Evolutionary conservation across 352 stramenopile species (phyloP).

Genomic region (Globisporangium cystogenes): DNA sequence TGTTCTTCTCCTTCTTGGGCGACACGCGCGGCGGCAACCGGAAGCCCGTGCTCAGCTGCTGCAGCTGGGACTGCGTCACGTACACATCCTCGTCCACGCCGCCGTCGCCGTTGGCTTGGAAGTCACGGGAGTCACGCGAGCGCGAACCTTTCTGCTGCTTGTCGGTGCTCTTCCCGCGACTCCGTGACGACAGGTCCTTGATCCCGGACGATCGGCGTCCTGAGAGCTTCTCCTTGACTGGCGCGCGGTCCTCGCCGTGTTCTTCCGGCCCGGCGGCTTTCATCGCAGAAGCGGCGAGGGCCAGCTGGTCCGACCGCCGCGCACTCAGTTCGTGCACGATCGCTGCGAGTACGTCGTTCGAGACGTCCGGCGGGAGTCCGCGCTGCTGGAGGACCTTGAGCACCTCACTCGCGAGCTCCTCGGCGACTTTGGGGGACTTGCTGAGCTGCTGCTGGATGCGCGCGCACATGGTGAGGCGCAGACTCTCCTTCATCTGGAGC

Average conservation of each 20-base stretch:
- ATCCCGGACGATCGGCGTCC: slow-evolving; percentile 16
- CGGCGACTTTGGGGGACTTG: slow-evolving; percentile 56
- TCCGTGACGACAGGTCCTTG: slow-evolving; percentile 18
- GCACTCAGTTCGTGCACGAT: slow-evolving; percentile 38
- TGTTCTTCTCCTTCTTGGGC: slow-evolving; percentile 71
- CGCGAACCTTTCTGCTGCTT: slow-evolving; percentile 4
- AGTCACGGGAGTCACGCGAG: neutral
- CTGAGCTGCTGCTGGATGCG: slow-evolving; percentile 67
- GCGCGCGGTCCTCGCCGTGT: neutral
- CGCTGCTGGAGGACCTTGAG: slow-evolving; percentile 47
- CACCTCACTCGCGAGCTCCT: slow-evolving; percentile 54
- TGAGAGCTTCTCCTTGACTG: slow-evolving; percentile 8
- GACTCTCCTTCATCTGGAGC: slow-evolving; percentile 70
- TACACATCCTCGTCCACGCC: slow-evolving; percentile 47
- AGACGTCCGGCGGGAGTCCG: slow-evolving; percentile 26
- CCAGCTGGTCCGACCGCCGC: slow-evolving; percentile 29
- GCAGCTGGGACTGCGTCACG: slow-evolving; percentile 58
- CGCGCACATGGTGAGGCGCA: slow-evolving; percentile 60
- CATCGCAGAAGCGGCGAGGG: slow-evolving; percentile 10
- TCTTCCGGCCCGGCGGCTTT: slow-evolving; percentile 3
- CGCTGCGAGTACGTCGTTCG: slow-evolving; percentile 28
- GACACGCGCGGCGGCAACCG: slow-evolving; percentile 48
- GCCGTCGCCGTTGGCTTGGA: neutral
- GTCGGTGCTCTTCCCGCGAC: slow-evolving; percentile 6
- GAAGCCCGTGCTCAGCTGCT: slow-evolving; percentile 69